Conservation (phyloP, 2,329 filamentous ascomycete species). For the Cordyceps militaris region DNA sequence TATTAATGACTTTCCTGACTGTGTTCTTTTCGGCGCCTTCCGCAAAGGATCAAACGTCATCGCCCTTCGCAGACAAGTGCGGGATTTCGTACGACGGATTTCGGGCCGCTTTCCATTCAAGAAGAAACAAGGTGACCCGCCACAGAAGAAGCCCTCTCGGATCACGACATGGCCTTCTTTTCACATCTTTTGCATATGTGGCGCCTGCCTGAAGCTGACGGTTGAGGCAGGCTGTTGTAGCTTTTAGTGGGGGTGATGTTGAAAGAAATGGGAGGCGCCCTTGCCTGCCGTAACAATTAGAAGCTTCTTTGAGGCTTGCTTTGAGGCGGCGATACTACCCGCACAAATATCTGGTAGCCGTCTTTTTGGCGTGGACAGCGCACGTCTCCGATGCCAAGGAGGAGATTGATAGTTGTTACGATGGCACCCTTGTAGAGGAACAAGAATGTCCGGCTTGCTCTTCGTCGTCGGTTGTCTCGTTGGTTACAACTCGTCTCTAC, state of each 20-base stretch:
- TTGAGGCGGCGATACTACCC: background rate
- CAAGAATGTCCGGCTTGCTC: background rate
- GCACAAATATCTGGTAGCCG: background rate
- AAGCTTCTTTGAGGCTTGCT: background rate
- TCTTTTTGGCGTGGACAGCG: background rate
- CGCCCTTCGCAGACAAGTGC: background rate
- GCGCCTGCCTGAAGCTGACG: background rate
- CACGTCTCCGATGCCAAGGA: background rate
- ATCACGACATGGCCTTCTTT: background rate
- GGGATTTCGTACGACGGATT: conserved; percentile 1
- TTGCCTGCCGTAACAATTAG: background rate
- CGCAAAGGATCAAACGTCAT: background rate
- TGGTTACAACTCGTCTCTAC: background rate
- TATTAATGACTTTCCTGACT: background rate
- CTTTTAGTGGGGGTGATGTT: background rate
- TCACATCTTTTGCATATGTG: background rate
- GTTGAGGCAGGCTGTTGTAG: background rate
- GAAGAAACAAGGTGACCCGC: too few relatives aligned
- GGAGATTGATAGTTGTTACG: background rate
- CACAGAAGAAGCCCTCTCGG: background rate
- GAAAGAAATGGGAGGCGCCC: background rate
- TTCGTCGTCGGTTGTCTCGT: background rate
- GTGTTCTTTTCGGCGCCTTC: background rate
- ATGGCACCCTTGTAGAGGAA: background rate
- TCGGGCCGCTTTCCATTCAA: background rate